These are phyloP conservation scores for Fusarium multiceps DNA, from an alignment of 2,329 filamentous ascomycete species.

Conservation along the genomic window DNA sequence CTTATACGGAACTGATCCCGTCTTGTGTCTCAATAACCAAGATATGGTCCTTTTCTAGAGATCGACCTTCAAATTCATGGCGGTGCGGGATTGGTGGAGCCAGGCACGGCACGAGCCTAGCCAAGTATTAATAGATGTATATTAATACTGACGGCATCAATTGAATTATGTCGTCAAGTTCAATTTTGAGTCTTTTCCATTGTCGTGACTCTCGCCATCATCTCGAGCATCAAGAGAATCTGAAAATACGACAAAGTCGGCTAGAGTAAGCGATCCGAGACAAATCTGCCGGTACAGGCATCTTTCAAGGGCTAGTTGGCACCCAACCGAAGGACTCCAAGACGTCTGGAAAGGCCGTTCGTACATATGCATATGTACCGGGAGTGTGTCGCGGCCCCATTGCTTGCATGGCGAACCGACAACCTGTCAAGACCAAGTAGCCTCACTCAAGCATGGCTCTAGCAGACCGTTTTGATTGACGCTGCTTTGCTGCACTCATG, in stretches of 20 bases:
- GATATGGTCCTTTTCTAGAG: constrained; percentile 21
- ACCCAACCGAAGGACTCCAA: constrained; percentile 18
- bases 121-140: background rate
- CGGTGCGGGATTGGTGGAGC: constrained; percentile 41
- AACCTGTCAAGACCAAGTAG: constrained; percentile 44
- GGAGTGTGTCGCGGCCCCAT: constrained; percentile 40
- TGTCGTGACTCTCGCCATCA: background rate
- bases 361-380: constrained; percentile 22
- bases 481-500: constrained; percentile 44
- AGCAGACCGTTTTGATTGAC: constrained; percentile 22
- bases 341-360: constrained; percentile 34
- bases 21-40: constrained; percentile 17
- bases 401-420: constrained; percentile 47
- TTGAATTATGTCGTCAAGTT: background rate
- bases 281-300: constrained; percentile 19
- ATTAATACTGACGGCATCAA: background rate
- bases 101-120: constrained; percentile 46
- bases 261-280: constrained; percentile 16
- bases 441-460: constrained; percentile 38
- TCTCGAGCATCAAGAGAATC: background rate
- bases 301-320: constrained; percentile 18
- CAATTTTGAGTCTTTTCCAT: background rate
- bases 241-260: background rate
- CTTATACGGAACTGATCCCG: constrained; percentile 21
- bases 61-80: constrained; percentile 32